Base-by-base conservation (phyloP, 2,329 filamentous ascomycete species). In the Leptographium radiaticola region DNA sequence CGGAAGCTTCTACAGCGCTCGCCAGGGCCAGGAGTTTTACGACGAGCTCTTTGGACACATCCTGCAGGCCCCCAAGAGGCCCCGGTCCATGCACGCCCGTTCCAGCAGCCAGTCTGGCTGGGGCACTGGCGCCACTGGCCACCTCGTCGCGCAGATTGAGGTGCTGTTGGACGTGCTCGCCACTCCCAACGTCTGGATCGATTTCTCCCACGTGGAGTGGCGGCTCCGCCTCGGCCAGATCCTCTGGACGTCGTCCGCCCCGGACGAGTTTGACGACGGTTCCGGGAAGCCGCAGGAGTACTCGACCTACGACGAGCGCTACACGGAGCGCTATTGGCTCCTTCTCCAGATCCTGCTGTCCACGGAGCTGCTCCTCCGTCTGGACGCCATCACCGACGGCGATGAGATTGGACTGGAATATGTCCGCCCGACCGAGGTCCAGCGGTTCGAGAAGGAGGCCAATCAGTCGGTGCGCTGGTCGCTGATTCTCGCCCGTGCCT, bases 141-240 rank as follows among this genome's bases (percentile, higher is more conserved):
- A 83, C 53, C 69, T 89, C 20, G 75, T 82, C 45, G 81, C 86
- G 39, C 85, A 89, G 63, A 87, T 88, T 54, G 74, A 83, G 59
- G 77, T 81, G 5, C 68, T 89, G 18, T 74, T 88, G 47, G 80
- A 80, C 62, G 77, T 84, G 11, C 72, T 89, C 46, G 78, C 76
- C 0, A 70, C 79, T 9, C 75, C 81, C 53, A 83, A 84, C 54
- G 77, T 86, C 47, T 89, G 85, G 85, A 76, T 85, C 51, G 84
- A 89, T 65, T 85, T 89, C 59, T 84, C 83, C 20, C 75, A 82
- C 36, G 81, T 88, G 8, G 84, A 88, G 63, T 88, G 84, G 84
- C 76, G 85, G 40, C 84, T 89, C 55, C 75, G 83, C 13, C 71
- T 89, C 1, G 85, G 85, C 8, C 84, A 87, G 66, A 74, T 88